Base-by-base conservation (phyloP, 1,139 yeast genomes). In the Meyerozyma carpophila region DNA sequence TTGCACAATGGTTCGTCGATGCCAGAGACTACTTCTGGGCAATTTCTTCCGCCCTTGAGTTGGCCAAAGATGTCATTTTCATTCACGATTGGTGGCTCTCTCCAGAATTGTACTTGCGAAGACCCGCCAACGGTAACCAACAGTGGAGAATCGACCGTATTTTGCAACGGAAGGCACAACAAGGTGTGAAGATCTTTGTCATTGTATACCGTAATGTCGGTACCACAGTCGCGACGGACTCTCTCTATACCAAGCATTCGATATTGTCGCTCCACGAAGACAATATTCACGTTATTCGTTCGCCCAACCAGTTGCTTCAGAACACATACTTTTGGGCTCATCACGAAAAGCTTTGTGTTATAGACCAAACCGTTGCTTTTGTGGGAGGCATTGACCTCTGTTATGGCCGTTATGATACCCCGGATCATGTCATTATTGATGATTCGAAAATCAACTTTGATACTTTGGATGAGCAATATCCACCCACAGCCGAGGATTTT, bases 11-110 rank as follows among this genome's bases (percentile, higher is more conserved):
- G 95, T 84, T 93, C 67, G 98, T 94, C 6, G 99, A 94, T 65
- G 98, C 88, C 3, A 71, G 98, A 57, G 98, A 94, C 62, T 88
- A 94, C 62, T 86, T 89, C 66, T 94, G 98, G 98, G 95, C 97
- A 1, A 82, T 91, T 5, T 87, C 96, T 37, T 81, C 90, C 6
- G 98, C 98, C 0, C 70, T 93, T 47, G 91, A 85, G 53, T 83
- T 88, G 88, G 98, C 99, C 1, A 83, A 83, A 54, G 98, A 93
- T 67, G 94, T 87, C 1, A 85, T 94, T 37, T 94, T 84, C 60
- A 89, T 94, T 43, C 98, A 93, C 60, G 99, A 93, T 60, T 94
- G 99, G 99, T 94, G 98, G 98, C 70, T 94, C 28, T 80, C 94
- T 9, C 99, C 99, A 0, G 98, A 94, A 61, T 62, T 93, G 9